Evolutionary conservation across 2,329 filamentous ascomycete genomes (phyloP).

Genomic region (Aspergillus jensenii): DNA sequence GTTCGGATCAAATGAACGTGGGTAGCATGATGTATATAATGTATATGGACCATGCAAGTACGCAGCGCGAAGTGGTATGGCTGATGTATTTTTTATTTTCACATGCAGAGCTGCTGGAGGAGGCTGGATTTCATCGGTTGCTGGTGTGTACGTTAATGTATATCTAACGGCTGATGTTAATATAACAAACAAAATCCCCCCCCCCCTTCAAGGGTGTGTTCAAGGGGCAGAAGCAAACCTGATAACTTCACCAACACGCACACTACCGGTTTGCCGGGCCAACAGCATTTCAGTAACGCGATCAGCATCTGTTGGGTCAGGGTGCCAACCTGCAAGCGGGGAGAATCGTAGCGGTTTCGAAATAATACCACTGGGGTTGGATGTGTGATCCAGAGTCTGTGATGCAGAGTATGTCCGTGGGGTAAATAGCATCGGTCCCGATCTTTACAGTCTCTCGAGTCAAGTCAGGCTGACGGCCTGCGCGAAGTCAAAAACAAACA

Average conservation of each 20-base stretch:
- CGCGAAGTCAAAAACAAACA: background rate
- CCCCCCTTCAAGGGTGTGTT: background rate
- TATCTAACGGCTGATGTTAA: conserved; percentile 47
- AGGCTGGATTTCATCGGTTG: conserved; percentile 83
- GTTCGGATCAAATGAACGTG: conserved; percentile 80
- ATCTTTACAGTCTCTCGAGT: background rate
- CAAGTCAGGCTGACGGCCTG: no score
- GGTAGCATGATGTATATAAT: conserved; percentile 82
- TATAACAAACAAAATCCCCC: background rate
- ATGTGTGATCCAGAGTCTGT: conserved; percentile 36
- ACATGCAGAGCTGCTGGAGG: conserved; percentile 78
- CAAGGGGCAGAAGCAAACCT: conserved; percentile 55
- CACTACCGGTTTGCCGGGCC: conserved; percentile 83
- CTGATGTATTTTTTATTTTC: conserved; percentile 87
- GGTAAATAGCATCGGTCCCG: conserved; percentile 43
- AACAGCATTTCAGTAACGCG: conserved; percentile 68
- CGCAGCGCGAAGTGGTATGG: conserved; percentile 85
- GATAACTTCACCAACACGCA: conserved; percentile 92
- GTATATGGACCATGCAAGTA: conserved; percentile 97
- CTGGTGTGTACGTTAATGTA: conserved; percentile 88
- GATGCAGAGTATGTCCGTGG: conserved; percentile 44
- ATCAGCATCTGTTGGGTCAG: conserved; percentile 21
- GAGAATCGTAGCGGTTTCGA: conserved; percentile 28
- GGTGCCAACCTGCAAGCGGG: conserved; percentile 37
- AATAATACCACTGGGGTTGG: conserved; percentile 15